Evolutionary conservation across 176 grass and related monocot genomes (phyloP).

Genomic region (Triticum monococcum): DNA sequence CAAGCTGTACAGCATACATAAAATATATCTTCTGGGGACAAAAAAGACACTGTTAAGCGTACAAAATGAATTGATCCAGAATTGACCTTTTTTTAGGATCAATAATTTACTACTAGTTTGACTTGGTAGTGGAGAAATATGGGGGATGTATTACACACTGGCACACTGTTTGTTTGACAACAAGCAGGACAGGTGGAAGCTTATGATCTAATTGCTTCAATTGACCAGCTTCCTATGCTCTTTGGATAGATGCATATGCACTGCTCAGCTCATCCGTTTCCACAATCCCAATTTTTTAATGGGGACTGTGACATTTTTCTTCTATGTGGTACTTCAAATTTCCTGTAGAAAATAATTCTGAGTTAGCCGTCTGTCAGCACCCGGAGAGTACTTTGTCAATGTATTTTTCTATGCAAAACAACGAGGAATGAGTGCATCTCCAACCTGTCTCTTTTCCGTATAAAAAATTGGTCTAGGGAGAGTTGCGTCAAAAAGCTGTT

Average conservation of each 20-base stretch:
- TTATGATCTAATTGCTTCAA: conserved; percentile 23
- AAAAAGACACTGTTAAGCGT: not conserved
- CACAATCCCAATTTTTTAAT: no score
- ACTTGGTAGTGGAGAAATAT: not conserved
- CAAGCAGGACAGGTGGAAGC: conserved; percentile 29
- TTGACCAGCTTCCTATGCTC: not conserved
- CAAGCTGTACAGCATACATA: conserved; percentile 6
- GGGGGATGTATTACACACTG: not conserved
- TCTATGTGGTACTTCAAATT: no score
- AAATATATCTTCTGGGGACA: not conserved
- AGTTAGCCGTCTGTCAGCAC: no score
- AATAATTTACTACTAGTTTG: conserved; percentile 25
- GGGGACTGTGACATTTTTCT: no score
- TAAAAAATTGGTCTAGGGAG: no score
- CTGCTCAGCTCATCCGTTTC: no score
- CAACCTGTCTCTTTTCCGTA: no score
- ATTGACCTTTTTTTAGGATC: not conserved
- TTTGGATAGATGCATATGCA: not conserved
- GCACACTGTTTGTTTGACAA: conserved; percentile 20
- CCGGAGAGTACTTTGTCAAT: no score
- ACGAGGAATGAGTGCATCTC: no score
- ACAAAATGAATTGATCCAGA: not conserved
- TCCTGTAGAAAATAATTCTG: no score
- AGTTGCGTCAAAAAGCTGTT: no score
- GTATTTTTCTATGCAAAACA: no score